Conservation (phyloP, 345 rosid genomes). For the Atalantia buxifolia region DNA sequence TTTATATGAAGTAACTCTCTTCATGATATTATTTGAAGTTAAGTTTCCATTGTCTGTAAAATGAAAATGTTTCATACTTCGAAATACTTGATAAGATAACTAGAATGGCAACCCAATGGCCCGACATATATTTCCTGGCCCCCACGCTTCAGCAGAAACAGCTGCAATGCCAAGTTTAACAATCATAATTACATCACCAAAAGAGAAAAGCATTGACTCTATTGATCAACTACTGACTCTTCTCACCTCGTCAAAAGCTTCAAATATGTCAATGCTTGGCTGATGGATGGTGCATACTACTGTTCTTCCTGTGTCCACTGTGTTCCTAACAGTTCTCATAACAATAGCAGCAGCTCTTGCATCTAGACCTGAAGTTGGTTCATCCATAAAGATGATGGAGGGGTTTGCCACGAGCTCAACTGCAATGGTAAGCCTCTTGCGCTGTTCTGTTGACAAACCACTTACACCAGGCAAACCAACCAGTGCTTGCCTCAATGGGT, state of each 20-base stretch:
- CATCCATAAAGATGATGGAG: slow-evolving; percentile 88
- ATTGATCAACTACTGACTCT: too few species aligned
- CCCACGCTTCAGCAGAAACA: slow-evolving; percentile 43
- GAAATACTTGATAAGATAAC: slow-evolving; percentile 35
- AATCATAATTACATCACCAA: neutral
- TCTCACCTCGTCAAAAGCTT: slow-evolving; percentile 83
- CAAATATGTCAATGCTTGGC: slow-evolving; percentile 87
- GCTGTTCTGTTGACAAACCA: slow-evolving; percentile 82
- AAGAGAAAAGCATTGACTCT: neutral
- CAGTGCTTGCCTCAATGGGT: slow-evolving; percentile 48
- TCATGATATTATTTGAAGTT: neutral
- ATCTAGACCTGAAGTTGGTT: slow-evolving; percentile 91
- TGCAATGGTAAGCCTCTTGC: slow-evolving; percentile 84
- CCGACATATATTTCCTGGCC: slow-evolving; percentile 50
- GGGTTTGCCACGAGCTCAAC: slow-evolving; percentile 96
- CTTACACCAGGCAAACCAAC: slow-evolving; percentile 83
- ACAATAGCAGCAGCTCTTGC: slow-evolving; percentile 95
- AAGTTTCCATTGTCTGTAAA: neutral
- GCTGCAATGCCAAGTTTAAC: slow-evolving; percentile 21
- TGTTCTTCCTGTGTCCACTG: slow-evolving; percentile 86
- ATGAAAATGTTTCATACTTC: slow-evolving; percentile 25
- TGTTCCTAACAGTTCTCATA: slow-evolving; percentile 89
- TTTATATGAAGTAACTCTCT: neutral
- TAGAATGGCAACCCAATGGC: slow-evolving; percentile 39
- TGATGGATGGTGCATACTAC: slow-evolving; percentile 93